phyloP scores from a whole-genome alignment of 495 filamentous ascomycete species.

The Aspergillus sparsus region DNA sequence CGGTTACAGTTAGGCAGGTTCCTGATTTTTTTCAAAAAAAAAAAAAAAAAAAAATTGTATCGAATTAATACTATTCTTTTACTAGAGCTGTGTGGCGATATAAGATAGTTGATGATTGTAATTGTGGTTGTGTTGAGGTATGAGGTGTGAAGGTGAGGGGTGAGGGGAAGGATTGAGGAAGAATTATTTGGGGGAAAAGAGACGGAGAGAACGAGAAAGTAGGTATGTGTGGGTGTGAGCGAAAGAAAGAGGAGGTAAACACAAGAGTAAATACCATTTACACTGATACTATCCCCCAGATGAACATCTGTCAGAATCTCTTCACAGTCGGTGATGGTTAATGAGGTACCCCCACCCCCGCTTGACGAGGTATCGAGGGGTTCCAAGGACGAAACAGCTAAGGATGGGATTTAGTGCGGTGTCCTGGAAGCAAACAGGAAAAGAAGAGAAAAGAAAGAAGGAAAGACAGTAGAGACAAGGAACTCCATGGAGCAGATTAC shows the following conservation, averaged over 20 bases:
- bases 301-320: conserved; percentile 78
- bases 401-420: conserved; percentile 19
- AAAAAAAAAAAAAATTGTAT: neutral
- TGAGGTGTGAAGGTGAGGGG: neutral
- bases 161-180: neutral
- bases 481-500: conserved; percentile 18
- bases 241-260: too few species aligned
- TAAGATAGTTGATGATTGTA: neutral
- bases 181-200: neutral
- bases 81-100: too few species aligned
- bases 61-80: too few species aligned
- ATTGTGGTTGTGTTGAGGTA: neutral
- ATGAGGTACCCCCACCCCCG: conserved; percentile 76
- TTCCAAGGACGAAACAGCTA: conserved; percentile 82
- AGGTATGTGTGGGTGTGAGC: too few species aligned
- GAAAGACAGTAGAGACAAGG: too few species aligned
- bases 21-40: conserved; percentile 37
- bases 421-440: too few species aligned
- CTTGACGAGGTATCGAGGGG: conserved; percentile 68
- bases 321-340: conserved; percentile 77
- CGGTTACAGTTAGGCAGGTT: conserved; percentile 88
- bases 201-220: neutral
- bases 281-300: conserved; percentile 87
- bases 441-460: too few species aligned
- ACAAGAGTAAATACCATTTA: conserved; percentile 65